A percentile compares a stretch with the other conserved stretches of the same genome.
These are phyloP conservation scores for Pichia rugopelliculosa DNA, from an alignment of 805 yeast species.

Conservation along the genomic window DNA sequence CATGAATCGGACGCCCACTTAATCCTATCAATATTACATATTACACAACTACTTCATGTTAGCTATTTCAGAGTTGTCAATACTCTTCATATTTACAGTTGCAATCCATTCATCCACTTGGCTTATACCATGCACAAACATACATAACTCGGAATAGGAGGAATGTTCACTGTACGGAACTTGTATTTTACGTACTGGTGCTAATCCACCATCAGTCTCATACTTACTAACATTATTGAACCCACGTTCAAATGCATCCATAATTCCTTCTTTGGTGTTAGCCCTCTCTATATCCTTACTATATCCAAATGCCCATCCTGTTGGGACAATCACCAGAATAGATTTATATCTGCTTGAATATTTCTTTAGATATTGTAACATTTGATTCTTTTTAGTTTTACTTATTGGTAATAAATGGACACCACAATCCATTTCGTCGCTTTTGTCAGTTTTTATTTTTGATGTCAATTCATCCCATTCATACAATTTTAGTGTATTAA, in stretches of 20 bases:
- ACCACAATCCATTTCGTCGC: conserved; percentile 37
- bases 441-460: conserved; percentile 32
- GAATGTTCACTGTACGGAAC: conserved; percentile 92
- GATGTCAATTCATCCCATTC: conserved; percentile 36
- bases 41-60: background rate
- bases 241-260: conserved; percentile 8
- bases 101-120: conserved; percentile 55
- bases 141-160: conserved; percentile 70
- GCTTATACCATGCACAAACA: conserved; percentile 50
- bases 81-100: conserved; percentile 53
- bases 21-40: background rate
- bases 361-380: conserved; percentile 43
- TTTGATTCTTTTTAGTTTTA: conserved; percentile 38
- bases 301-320: conserved; percentile 76
- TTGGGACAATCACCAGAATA: conserved; percentile 72
- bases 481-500: conserved; percentile 38
- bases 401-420: conserved; percentile 73
- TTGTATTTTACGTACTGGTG: conserved; percentile 15
- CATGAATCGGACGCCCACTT: background rate
- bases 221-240: conserved; percentile 3
- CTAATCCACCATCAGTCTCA: conserved; percentile 9
- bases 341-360: conserved; percentile 43
- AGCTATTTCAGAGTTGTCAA: background rate
- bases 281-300: conserved; percentile 5
- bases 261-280: background rate